Evolutionary conservation across 2,329 filamentous ascomycete species (phyloP).

Genomic region (Colletotrichum acutatum): DNA sequence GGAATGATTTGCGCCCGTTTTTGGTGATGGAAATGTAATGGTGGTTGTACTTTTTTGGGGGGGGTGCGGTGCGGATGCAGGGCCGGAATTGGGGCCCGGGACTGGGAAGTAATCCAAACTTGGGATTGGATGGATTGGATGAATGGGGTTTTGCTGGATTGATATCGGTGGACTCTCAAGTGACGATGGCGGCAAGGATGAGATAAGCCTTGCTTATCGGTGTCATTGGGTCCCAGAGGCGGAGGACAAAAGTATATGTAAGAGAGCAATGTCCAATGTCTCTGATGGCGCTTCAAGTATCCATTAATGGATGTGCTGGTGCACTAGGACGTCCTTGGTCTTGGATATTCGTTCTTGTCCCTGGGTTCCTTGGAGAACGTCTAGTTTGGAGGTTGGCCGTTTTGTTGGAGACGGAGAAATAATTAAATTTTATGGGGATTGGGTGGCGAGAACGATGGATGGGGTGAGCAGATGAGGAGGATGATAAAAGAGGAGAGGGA

Average conservation of each 20-base stretch:
- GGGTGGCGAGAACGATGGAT: conserved; percentile 28
- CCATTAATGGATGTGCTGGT: conserved; percentile 14
- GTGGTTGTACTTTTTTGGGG: conserved; percentile 8
- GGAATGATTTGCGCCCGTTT: conserved; percentile 36
- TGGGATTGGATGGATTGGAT: conserved; percentile 32
- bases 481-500: conserved; percentile 10
- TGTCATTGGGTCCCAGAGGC: conserved; percentile 58
- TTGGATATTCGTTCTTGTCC: not conserved
- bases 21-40: conserved; percentile 32
- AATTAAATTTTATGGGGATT: not conserved
- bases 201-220: conserved; percentile 69
- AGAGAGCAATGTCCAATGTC: conserved; percentile 30
- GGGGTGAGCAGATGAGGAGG: conserved; percentile 10
- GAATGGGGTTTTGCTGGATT: conserved; percentile 28
- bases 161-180: conserved; percentile 52
- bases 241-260: conserved; percentile 29
- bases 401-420: conserved; percentile 13
- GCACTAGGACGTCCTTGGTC: conserved; percentile 8
- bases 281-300: conserved; percentile 13
- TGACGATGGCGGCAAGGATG: conserved; percentile 63
- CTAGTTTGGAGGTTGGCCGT: not conserved
- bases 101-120: conserved; percentile 29
- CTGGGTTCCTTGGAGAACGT: not conserved
- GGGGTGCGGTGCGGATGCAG: conserved; percentile 18
- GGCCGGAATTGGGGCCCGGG: conserved; percentile 21